A percentile compares a stretch with the other conserved stretches of the same genome.
phyloP scores from a whole-genome alignment of 129 eudicot species.

The Ambrosia artemisiifolia region DNA sequence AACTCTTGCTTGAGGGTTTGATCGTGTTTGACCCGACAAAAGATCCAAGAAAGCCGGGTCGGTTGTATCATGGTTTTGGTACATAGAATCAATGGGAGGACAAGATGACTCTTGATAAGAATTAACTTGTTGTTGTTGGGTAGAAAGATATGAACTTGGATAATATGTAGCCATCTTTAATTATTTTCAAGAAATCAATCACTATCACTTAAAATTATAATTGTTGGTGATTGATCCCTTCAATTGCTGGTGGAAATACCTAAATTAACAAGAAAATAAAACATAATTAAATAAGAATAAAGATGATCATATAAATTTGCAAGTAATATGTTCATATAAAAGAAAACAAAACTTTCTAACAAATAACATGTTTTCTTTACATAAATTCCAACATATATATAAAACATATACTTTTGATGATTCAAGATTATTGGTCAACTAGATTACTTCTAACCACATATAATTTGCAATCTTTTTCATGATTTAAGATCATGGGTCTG shows the following conservation, averaged over 20 bases:
- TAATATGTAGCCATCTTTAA: conserved; percentile 72
- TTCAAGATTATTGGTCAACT: too few species aligned
- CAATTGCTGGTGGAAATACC: conserved; percentile 34
- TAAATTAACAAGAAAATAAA: conserved; percentile 22
- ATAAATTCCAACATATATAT: background rate
- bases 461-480: conserved; percentile 8
- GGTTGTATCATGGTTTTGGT: conserved; percentile 32
- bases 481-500: conserved; percentile 15
- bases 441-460: too few species aligned
- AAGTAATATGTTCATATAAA: background rate
- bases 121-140: conserved; percentile 40
- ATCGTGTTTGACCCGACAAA: conserved; percentile 25
- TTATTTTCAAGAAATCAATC: conserved; percentile 9
- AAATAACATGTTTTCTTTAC: background rate
- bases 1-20: conserved; percentile 30
- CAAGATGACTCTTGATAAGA: conserved; percentile 42
- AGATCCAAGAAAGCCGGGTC: conserved; percentile 45
- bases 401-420: background rate
- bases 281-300: background rate
- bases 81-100: conserved; percentile 49
- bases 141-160: conserved; percentile 49
- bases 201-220: conserved; percentile 21
- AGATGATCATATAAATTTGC: conserved; percentile 2
- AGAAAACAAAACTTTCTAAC: background rate
- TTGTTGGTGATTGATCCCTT: conserved; percentile 27